Conservation (phyloP, 768 basidiomycete species). For the Leucocoprinus leucothites region DNA sequence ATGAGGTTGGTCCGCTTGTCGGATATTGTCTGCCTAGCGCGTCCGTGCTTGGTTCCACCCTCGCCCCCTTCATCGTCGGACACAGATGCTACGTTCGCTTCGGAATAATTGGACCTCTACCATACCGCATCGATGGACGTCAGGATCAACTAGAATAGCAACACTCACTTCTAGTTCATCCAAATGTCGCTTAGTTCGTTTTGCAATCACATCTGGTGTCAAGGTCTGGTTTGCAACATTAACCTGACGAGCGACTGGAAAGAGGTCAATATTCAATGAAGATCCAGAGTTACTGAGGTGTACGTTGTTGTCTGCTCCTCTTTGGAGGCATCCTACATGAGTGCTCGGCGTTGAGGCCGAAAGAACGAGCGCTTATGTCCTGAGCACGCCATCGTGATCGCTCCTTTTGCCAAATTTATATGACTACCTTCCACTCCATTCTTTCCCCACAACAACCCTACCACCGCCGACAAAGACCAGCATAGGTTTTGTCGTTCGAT, state of each 20-base stretch:
- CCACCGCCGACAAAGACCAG: background rate
- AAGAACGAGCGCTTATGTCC: background rate
- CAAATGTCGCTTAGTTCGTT: slow-evolving; percentile 72
- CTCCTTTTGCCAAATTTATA: slow-evolving; percentile 10
- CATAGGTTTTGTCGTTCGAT: slow-evolving; percentile 1
- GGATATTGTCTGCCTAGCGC: slow-evolving; percentile 75
- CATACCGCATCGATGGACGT: slow-evolving; percentile 12
- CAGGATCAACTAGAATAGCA: slow-evolving; percentile 1
- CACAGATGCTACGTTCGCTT: slow-evolving; percentile 40
- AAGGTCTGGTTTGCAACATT: slow-evolving; percentile 40
- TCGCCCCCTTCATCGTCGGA: slow-evolving; percentile 42
- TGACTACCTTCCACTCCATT: background rate
- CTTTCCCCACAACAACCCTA: background rate
- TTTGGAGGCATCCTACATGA: slow-evolving; percentile 40
- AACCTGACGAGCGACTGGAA: slow-evolving; percentile 47
- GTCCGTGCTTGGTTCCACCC: slow-evolving; percentile 53
- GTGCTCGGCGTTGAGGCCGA: slow-evolving; percentile 7
- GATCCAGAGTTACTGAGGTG: slow-evolving; percentile 15
- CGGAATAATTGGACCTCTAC: slow-evolving; percentile 78
- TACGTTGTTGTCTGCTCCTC: slow-evolving; percentile 48
- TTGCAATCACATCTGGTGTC: slow-evolving; percentile 66
- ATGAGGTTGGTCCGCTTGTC: slow-evolving; percentile 61
- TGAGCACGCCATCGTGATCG: slow-evolving; percentile 29
- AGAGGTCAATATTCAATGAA: background rate
- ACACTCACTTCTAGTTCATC: slow-evolving; percentile 76